Conservation (phyloP, 2,329 filamentous ascomycete species). For the Penicillium psychrosexuale region DNA sequence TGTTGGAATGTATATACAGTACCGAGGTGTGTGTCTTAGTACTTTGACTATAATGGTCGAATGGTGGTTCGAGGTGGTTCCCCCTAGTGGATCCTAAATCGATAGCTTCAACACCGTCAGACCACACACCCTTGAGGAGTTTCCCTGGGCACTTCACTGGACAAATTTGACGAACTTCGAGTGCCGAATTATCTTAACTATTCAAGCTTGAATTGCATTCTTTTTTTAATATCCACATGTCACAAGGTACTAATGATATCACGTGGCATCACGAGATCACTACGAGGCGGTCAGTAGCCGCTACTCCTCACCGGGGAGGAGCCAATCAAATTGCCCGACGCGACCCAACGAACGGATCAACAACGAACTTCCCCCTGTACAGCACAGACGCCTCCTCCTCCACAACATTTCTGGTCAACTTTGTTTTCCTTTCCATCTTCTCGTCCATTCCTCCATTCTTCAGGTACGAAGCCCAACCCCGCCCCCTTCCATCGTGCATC, state of each 20-base stretch:
- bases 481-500: slow-evolving; percentile 13
- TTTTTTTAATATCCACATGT: background rate
- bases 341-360: slow-evolving; percentile 40
- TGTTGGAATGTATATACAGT: background rate
- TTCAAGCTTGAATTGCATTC: background rate
- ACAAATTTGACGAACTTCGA: no score
- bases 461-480: slow-evolving; percentile 13
- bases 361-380: slow-evolving; percentile 31
- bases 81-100: slow-evolving; percentile 6
- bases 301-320: slow-evolving; percentile 5
- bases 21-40: background rate
- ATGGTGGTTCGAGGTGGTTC: slow-evolving; percentile 6
- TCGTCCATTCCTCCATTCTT: slow-evolving; percentile 28
- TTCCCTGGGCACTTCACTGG: background rate
- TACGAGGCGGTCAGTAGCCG: slow-evolving; percentile 24
- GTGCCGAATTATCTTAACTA: background rate
- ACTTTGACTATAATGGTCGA: slow-evolving; percentile 1
- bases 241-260: background rate
- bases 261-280: slow-evolving; percentile 13
- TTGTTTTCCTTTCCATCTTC: slow-evolving; percentile 20
- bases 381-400: slow-evolving; percentile 45
- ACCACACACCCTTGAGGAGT: background rate
- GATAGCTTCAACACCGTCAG: background rate
- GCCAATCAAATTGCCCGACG: slow-evolving; percentile 34
- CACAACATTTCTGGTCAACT: slow-evolving; percentile 48